Conservation (phyloP, 2,329 filamentous ascomycete genomes). For the Leptographium flavum region DNA sequence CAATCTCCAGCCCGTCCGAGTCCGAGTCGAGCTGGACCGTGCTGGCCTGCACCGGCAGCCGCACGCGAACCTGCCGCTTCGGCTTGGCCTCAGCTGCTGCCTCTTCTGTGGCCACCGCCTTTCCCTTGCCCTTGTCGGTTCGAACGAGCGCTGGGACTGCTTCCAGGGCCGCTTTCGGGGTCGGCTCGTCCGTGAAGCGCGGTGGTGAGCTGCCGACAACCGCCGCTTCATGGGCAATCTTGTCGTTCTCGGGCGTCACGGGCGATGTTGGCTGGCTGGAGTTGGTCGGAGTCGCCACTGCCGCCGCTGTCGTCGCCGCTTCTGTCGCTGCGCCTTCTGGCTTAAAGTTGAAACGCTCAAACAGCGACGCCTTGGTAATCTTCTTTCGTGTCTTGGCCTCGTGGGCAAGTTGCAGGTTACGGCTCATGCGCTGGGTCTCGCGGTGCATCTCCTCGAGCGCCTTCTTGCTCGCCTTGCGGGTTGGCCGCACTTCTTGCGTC, state of each 20-base stretch:
- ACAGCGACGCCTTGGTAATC: constrained; percentile 67
- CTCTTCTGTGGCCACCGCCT: constrained; percentile 24
- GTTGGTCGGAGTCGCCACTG: constrained; percentile 21
- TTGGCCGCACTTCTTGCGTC: constrained; percentile 45
- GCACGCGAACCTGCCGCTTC: constrained; percentile 35
- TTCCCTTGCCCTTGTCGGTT: constrained; percentile 47
- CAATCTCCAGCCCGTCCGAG: constrained; percentile 45
- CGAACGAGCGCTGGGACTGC: background rate
- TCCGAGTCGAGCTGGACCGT: constrained; percentile 25
- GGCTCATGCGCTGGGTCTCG: constrained; percentile 80
- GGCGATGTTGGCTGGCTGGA: constrained; percentile 41
- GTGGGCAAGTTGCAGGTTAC: constrained; percentile 83
- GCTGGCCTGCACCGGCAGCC: constrained; percentile 23
- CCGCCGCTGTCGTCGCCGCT: constrained; percentile 12
- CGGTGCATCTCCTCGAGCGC: constrained; percentile 88
- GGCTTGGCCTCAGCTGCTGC: constrained; percentile 12
- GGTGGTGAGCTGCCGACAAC: constrained; percentile 44
- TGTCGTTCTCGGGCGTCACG: constrained; percentile 34
- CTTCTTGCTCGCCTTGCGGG: constrained; percentile 84
- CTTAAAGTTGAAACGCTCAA: constrained; percentile 71
- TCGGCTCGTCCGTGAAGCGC: background rate
- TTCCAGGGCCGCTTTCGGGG: background rate
- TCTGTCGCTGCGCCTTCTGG: constrained; percentile 18
- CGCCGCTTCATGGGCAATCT: constrained; percentile 23
- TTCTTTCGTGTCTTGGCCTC: constrained; percentile 86